A percentile compares a stretch with the other conserved stretches of the same genome.
Evolutionary conservation across 768 basidiomycete genomes (phyloP).

Genomic region (Floccularia luteovirens): DNA sequence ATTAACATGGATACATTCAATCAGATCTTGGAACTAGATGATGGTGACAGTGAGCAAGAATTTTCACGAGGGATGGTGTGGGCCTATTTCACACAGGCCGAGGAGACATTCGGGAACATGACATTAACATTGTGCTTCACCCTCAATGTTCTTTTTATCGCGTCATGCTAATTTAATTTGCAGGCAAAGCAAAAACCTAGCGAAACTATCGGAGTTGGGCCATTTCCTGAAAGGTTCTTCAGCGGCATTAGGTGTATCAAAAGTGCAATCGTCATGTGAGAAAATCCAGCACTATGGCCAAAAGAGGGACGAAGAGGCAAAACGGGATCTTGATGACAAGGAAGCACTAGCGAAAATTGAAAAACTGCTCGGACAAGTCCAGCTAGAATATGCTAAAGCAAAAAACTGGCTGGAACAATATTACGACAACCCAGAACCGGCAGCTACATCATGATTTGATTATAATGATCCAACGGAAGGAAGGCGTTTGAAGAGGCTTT

Average conservation of each 20-base stretch:
- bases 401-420: constrained; percentile 56
- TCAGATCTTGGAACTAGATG: constrained; percentile 87
- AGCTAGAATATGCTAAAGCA: constrained; percentile 62
- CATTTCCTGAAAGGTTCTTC: constrained; percentile 98
- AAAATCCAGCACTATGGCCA: constrained; percentile 86
- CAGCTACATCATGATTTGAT: too few relatives aligned
- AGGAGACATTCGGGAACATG: constrained; percentile 71
- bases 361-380: constrained; percentile 48
- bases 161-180: constrained; percentile 5
- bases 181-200: constrained; percentile 55
- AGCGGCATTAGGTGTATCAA: constrained; percentile 79
- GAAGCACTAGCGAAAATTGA: constrained; percentile 56
- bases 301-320: constrained; percentile 47
- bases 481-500: too few relatives aligned
- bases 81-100: constrained; percentile 80
- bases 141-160: constrained; percentile 3
- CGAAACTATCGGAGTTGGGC: constrained; percentile 63
- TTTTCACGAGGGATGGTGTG: constrained; percentile 76
- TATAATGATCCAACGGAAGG: too few relatives aligned
- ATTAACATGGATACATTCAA: constrained; percentile 77
- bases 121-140: constrained; percentile 66
- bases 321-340: constrained; percentile 27
- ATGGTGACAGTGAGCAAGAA: constrained; percentile 78
- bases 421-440: constrained; percentile 20
- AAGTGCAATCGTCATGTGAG: constrained; percentile 83